Evolutionary conservation across 495 filamentous ascomycete genomes (phyloP), one percentile per base, ranked within the genome.

Genomic region (Hyaloscypha bicolor): DNA sequence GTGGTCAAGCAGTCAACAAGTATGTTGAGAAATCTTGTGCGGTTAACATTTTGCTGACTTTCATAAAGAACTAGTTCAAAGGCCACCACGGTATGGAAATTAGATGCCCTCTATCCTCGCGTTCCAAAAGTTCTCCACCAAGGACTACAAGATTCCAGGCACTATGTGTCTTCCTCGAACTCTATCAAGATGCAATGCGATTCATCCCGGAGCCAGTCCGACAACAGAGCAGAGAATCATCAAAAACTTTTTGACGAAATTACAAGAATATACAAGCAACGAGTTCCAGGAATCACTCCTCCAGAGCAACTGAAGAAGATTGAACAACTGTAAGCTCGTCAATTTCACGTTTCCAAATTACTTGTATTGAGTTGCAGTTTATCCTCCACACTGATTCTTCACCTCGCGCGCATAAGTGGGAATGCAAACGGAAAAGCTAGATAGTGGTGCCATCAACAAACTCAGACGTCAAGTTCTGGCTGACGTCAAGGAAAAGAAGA

Each of bases 1-100:
- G 95, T 22, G 95, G 95, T 6, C 95, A 99, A 74, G 94, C 97
- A 79, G 92, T 95, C 55, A 99, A 99, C 78, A 97, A 97, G 94
- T 97, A 81, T 68, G 87, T 82, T 66, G 59, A 53, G 42, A 64
- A 39, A 29, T 55, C 58, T 25, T 51, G 30, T 22, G 29, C 8
- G 19, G 29, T 39, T 64, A 11, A 60, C 9, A 12, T 42, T 53
- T 56, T 56, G 42, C 21, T 73, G 75, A 68, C 69, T 45, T 42
- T 19, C 11, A 31, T 51, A 9, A 32, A 99, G 95, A 77, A 92
- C 96, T 31, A 95, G 94, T 76, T 91, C 91, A 19, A 99, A 99
- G 78, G 95, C 94, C 12, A 97, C 91, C 19, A 76, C 91, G 79
- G 74, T 80, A 85, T 78, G 78, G 84, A 78, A 88, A 35, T 73